Conservation (phyloP, 352 stramenopile species). For the Proteromonas lacertae region DNA sequence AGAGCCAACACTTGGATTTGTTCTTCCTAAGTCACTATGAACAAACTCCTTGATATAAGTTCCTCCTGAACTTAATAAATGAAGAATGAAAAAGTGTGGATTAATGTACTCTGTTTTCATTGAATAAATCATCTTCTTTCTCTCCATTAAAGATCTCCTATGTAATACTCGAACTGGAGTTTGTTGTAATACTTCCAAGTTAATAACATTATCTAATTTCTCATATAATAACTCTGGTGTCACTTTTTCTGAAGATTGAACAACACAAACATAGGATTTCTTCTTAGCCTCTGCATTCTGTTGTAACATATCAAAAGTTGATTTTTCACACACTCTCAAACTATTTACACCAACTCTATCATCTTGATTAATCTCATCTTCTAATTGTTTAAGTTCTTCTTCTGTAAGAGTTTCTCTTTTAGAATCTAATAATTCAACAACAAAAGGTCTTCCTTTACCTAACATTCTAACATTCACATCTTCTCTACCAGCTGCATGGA, state of each 20-base stretch:
- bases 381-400: too few species aligned
- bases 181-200: constrained; percentile 41
- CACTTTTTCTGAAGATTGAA: constrained; percentile 13
- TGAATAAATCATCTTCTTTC: constrained; percentile 17
- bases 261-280: constrained; percentile 17
- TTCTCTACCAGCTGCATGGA: constrained; percentile 58
- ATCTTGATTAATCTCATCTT: too few species aligned
- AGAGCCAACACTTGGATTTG: constrained; percentile 56
- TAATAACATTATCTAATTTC: neutral
- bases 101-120: constrained; percentile 53
- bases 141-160: constrained; percentile 55
- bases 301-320: constrained; percentile 9
- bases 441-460: constrained; percentile 44
- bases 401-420: too few species aligned
- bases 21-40: constrained; percentile 82
- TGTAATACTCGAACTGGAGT: constrained; percentile 91
- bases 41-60: constrained; percentile 99
- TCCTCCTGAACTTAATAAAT: constrained; percentile 56
- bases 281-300: constrained; percentile 14
- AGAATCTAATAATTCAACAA: constrained; percentile 3
- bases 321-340: neutral
- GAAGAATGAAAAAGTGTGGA: constrained; percentile 73
- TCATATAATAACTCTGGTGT: constrained; percentile 9
- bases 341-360: neutral
- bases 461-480: constrained; percentile 79